Conservation (phyloP, 1,139 yeast species). For the Kodamaea arcana region DNA sequence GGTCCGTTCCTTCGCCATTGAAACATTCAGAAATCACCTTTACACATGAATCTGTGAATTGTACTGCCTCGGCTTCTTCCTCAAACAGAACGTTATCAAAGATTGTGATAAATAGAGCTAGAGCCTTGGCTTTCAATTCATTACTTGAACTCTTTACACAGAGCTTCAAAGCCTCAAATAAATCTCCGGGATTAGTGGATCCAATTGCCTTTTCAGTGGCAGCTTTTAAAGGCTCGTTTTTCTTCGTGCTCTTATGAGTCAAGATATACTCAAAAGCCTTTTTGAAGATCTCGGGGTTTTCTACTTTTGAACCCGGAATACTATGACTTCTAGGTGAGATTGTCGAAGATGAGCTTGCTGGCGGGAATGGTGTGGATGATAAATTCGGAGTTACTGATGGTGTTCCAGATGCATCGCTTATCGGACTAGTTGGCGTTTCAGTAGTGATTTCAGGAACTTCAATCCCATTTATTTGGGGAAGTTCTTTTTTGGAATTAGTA, state of each 20-base stretch:
- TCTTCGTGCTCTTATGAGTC: constrained; percentile 38
- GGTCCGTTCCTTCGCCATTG: constrained; percentile 89
- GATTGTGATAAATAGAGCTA: constrained; percentile 43
- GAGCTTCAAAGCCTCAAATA: constrained; percentile 40
- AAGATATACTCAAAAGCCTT: constrained; percentile 36
- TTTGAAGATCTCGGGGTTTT: constrained; percentile 36
- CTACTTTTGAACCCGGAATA: constrained; percentile 15
- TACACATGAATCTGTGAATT: constrained; percentile 78
- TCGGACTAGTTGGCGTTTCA: not conserved
- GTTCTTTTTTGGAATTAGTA: not conserved
- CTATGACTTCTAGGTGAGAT: not conserved
- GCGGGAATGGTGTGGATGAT: not conserved
- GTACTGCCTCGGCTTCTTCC: constrained; percentile 40
- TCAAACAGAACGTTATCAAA: constrained; percentile 43
- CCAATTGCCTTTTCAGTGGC: constrained; percentile 37
- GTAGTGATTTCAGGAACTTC: not conserved
- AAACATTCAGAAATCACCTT: constrained; percentile 82
- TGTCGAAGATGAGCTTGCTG: not conserved
- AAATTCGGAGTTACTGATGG: not conserved
- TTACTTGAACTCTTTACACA: constrained; percentile 30
- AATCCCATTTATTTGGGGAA: not conserved
- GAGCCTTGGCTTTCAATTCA: constrained; percentile 36
- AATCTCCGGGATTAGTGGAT: constrained; percentile 32
- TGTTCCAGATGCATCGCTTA: not conserved
- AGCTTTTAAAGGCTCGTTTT: constrained; percentile 29